phyloP scores from a whole-genome alignment of 305 asterid genomes.

The Solanum hybrid region DNA sequence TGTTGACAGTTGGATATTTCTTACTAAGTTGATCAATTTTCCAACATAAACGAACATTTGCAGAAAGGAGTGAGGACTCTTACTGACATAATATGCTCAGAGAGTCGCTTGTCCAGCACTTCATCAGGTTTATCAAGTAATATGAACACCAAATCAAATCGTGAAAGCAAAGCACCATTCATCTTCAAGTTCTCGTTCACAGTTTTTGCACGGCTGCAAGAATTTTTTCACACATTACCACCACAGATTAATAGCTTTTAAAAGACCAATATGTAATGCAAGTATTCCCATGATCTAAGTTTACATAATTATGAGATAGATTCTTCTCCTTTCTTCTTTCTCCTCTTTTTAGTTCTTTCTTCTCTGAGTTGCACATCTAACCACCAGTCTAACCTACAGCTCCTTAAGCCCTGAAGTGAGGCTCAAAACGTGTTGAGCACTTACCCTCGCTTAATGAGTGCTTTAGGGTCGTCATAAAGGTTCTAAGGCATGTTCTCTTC shows the following conservation, averaged over 20 bases:
- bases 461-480: background rate
- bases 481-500: background rate
- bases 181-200: conserved; percentile 97
- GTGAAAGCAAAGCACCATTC: conserved; percentile 89
- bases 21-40: background rate
- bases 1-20: background rate
- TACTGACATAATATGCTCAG: conserved; percentile 99
- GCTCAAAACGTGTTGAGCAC: background rate
- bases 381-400: background rate
- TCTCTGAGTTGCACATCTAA: background rate
- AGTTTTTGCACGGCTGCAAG: conserved; percentile 96
- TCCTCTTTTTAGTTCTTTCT: background rate
- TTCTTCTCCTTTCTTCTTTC: background rate
- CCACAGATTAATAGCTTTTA: background rate
- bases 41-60: background rate
- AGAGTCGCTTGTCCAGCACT: conserved; percentile 81
- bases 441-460: background rate
- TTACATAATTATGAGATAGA: background rate
- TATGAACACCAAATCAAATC: conserved; percentile 97
- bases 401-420: background rate
- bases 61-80: conserved; percentile 31
- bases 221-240: background rate
- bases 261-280: background rate
- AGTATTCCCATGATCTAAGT: background rate
- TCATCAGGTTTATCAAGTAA: conserved; percentile 97